A percentile compares a stretch with the other conserved stretches of the same genome.
phyloP scores from a whole-genome alignment of 305 asterid species.

The Fraxinus nigra region DNA sequence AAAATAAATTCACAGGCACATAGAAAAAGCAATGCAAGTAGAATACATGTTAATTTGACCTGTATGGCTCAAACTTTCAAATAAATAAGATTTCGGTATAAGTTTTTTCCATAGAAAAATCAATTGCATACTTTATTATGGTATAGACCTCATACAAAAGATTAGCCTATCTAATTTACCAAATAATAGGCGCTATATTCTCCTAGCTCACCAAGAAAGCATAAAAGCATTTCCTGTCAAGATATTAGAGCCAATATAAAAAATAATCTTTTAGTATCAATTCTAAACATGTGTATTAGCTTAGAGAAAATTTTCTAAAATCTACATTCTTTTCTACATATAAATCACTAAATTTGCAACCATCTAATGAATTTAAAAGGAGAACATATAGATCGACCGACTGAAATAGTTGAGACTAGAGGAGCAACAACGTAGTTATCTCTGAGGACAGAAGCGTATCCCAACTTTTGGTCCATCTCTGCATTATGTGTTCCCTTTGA shows the following conservation, averaged over 20 bases:
- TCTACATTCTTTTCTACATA: background rate
- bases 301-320: slow-evolving; percentile 3
- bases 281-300: background rate
- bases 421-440: background rate
- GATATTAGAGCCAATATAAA: background rate
- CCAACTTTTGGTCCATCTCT: too few species aligned
- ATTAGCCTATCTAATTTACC: too few species aligned
- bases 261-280: background rate
- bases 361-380: background rate
- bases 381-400: background rate
- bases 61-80: too few species aligned
- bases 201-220: background rate
- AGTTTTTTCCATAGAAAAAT: too few species aligned
- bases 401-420: background rate
- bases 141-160: too few species aligned
- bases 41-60: background rate
- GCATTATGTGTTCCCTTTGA: too few species aligned
- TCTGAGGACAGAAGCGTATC: too few species aligned
- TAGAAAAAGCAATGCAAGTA: background rate
- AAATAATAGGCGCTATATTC: too few species aligned
- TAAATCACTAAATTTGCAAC: background rate
- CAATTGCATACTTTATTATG: too few species aligned
- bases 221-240: background rate
- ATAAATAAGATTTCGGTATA: too few species aligned
- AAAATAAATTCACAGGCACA: background rate